These are phyloP conservation scores for Bryoglossum gracile DNA, from an alignment of 495 filamentous ascomycete genomes.

Conservation along the genomic window DNA sequence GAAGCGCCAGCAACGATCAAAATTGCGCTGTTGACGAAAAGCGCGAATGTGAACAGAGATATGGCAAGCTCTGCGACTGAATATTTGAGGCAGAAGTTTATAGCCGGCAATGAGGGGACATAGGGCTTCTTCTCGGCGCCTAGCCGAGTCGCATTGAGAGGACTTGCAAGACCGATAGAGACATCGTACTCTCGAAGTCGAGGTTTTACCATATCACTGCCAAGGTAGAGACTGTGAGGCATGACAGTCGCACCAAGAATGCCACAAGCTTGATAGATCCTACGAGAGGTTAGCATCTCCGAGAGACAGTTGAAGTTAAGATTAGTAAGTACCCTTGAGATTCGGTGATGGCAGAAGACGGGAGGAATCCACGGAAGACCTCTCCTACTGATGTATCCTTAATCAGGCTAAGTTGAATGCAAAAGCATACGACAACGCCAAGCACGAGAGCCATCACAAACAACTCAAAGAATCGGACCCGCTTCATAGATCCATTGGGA, in stretches of 20 bases:
- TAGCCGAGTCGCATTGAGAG: conserved; percentile 4
- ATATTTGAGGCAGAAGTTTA: conserved; percentile 72
- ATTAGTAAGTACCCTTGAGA: conserved; percentile 45
- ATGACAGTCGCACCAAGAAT: conserved; percentile 93
- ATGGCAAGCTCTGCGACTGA: conserved; percentile 67
- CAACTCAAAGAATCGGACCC: conserved; percentile 69
- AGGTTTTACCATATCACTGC: conserved; percentile 80
- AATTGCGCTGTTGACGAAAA: conserved; percentile 91
- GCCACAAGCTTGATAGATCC: conserved; percentile 83
- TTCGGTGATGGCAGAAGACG: conserved; percentile 66
- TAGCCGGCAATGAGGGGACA: conserved; percentile 68
- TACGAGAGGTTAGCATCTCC: conserved; percentile 31
- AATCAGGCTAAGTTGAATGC: conserved; percentile 79
- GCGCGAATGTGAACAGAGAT: conserved; percentile 82
- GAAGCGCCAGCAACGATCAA: conserved; percentile 82
- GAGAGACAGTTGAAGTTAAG: no score
- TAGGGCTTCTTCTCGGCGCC: conserved; percentile 48
- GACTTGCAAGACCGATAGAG: conserved; percentile 47
- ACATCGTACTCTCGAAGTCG: conserved; percentile 74
- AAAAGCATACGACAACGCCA: conserved; percentile 85
- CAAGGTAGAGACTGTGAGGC: conserved; percentile 86
- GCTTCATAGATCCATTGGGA: conserved; percentile 65
- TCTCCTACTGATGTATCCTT: conserved; percentile 58
- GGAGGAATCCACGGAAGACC: conserved; percentile 79
- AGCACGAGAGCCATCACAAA: conserved; percentile 75